Conservation (phyloP, 2,329 filamentous ascomycete species). For the Tolypocladium nubicola region DNA sequence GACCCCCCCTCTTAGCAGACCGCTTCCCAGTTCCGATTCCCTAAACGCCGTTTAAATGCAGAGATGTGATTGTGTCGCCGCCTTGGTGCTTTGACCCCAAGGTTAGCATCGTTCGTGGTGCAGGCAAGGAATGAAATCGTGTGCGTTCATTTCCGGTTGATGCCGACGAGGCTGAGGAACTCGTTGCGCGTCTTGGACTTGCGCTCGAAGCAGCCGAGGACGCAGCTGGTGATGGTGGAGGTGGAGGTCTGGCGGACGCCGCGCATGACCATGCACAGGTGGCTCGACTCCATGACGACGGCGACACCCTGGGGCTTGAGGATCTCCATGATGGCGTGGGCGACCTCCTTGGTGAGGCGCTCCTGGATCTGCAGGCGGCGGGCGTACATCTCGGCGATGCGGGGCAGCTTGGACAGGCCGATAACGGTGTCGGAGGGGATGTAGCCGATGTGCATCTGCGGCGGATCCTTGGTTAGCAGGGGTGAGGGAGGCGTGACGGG, state of each 20-base stretch:
- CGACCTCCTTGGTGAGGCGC: conserved; percentile 90
- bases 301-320: conserved; percentile 89
- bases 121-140: not conserved
- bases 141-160: conserved; percentile 32
- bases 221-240: conserved; percentile 89
- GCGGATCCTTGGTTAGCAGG: not conserved
- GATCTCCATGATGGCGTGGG: conserved; percentile 85
- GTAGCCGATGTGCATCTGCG: conserved; percentile 96
- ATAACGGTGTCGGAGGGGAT: conserved; percentile 88
- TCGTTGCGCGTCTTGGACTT: conserved; percentile 92
- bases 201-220: conserved; percentile 89
- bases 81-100: not conserved
- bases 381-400: conserved; percentile 95
- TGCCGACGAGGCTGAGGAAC: conserved; percentile 70
- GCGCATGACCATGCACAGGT: conserved; percentile 98
- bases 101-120: not conserved
- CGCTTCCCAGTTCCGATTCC: not conserved
- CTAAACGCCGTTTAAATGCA: not conserved
- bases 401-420: conserved; percentile 87
- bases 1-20: not conserved
- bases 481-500: not conserved
- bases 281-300: conserved; percentile 94
- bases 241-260: conserved; percentile 89
- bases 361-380: conserved; percentile 93
- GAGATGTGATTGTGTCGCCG: not conserved